Evolutionary conservation across 768 basidiomycete genomes (phyloP).

Genomic region (Phylloporus sp.): DNA sequence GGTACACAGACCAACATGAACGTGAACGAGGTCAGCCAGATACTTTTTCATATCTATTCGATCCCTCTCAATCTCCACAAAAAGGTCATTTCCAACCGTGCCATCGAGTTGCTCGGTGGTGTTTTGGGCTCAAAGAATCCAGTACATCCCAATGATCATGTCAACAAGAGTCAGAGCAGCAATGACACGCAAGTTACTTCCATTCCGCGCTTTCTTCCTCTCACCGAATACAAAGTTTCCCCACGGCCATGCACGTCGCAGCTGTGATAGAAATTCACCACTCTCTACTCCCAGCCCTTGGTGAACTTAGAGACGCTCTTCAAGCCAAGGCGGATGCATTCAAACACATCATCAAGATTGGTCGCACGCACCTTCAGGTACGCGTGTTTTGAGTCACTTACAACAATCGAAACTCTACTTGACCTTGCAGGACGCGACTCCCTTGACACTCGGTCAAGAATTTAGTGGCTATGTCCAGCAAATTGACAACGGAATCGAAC

Average conservation of each 20-base stretch:
- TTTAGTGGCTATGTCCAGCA: constrained; percentile 99
- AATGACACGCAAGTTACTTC: constrained; percentile 82
- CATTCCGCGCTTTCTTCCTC: background rate
- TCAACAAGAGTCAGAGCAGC: constrained; percentile 98
- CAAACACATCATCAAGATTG: constrained; percentile 95
- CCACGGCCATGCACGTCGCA: constrained; percentile 98
- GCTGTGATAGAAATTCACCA: constrained; percentile 84
- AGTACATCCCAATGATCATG: constrained; percentile 99
- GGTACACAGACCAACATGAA: constrained; percentile 99
- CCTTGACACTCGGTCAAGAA: constrained; percentile 96
- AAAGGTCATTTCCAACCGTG: constrained; percentile 96
- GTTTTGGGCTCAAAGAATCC: constrained; percentile 94
- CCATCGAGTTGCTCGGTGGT: constrained; percentile 95
- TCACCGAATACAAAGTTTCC: constrained; percentile 54
- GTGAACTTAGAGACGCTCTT: constrained; percentile 79
- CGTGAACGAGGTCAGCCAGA: constrained; percentile 77
- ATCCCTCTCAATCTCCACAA: background rate
- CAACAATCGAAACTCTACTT: background rate
- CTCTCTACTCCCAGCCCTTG: constrained; percentile 80
- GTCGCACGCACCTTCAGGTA: constrained; percentile 92
- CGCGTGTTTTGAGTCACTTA: background rate
- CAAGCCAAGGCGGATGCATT: constrained; percentile 80
- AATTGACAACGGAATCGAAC: constrained; percentile 82
- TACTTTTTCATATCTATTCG: background rate
- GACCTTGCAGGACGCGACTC: constrained; percentile 81